Evolutionary conservation across 2,329 filamentous ascomycete species (phyloP).

Genomic region (Plectosphaerella plurivora): DNA sequence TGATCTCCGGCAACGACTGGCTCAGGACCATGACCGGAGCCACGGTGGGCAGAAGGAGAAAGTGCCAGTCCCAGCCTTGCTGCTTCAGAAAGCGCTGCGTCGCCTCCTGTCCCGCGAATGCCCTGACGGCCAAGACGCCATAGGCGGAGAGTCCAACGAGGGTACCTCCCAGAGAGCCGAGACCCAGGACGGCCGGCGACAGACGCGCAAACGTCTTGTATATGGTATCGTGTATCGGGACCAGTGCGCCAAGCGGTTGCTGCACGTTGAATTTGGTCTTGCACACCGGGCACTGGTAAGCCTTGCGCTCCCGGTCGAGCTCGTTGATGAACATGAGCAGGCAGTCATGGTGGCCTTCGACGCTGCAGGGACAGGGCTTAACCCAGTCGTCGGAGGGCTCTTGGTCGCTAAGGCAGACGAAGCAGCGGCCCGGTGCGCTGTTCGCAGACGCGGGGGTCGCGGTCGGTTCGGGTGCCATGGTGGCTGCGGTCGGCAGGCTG

Average conservation of each 20-base stretch:
- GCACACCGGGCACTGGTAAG: constrained; percentile 84
- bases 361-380: constrained; percentile 82
- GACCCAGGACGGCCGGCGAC: constrained; percentile 60
- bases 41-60: constrained; percentile 35
- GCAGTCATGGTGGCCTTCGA: constrained; percentile 87
- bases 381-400: constrained; percentile 62
- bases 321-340: constrained; percentile 93
- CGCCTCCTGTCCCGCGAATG: constrained; percentile 47
- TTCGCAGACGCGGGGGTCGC: not conserved
- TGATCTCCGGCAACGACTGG: constrained; percentile 37
- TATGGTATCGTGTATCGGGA: constrained; percentile 60
- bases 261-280: constrained; percentile 74
- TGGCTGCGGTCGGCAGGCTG: not conserved
- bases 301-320: constrained; percentile 63
- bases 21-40: constrained; percentile 40
- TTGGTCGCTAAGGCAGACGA: constrained; percentile 59
- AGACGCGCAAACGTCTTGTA: constrained; percentile 49
- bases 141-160: constrained; percentile 50
- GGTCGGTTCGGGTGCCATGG: not conserved
- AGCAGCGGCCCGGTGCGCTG: constrained; percentile 40
- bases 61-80: constrained; percentile 3
- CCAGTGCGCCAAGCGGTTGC: constrained; percentile 67
- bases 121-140: constrained; percentile 42
- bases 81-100: constrained; percentile 8
- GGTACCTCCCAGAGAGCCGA: constrained; percentile 39